Base-by-base conservation (phyloP, 2,329 filamentous ascomycete genomes). In the Trichothecium roseum region DNA sequence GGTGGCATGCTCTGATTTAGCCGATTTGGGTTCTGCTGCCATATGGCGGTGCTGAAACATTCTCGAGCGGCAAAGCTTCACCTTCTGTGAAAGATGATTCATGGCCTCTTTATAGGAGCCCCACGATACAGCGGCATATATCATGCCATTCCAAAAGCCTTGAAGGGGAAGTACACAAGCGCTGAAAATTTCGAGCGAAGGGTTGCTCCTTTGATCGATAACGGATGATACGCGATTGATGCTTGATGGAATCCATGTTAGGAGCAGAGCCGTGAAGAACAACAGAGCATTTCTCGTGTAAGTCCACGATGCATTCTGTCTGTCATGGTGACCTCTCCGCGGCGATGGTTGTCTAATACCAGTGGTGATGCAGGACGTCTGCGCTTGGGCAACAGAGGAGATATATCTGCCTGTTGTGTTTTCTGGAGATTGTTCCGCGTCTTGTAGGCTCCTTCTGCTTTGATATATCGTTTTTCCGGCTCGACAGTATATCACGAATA, bases 81-180 rank as follows among this genome's bases (percentile, higher is more conserved):
- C n/a, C n/a, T n/a, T n/a, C n/a, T n/a, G 20, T 24, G 20, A 24
- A 6, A 24, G 20, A 24, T 24, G 20, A 24, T 10, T 24, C 10
- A 10, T 10, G 20, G 10, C 20, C 10, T 24, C 20, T 24, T 68
- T 69, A 49, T 76, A 78, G 0, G 78, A 78, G 34, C 69, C 57
- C 66, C 75, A 74, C 5, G 80, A 84, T 1, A 81, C 84, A 10
- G 73, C 68, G 12, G 77, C 59, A 56, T 91, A 91, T 44, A 93
- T 85, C 38, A 83, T 55, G n/a, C 78, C 74, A 52, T 91, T 93
- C 83, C 84, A 89, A 48, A 87, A 83, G 0, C 85, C 85, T 52
- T 93, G 84, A 0, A 87, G 67, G 0, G 85, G 84, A 7, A 93
- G 66, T 1, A 91, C 84, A 28, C 85, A 69, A 0, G 81, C 77